Conservation (phyloP, 1,284 basidiomycete genomes). For the Hypsizygus ulmarius region DNA sequence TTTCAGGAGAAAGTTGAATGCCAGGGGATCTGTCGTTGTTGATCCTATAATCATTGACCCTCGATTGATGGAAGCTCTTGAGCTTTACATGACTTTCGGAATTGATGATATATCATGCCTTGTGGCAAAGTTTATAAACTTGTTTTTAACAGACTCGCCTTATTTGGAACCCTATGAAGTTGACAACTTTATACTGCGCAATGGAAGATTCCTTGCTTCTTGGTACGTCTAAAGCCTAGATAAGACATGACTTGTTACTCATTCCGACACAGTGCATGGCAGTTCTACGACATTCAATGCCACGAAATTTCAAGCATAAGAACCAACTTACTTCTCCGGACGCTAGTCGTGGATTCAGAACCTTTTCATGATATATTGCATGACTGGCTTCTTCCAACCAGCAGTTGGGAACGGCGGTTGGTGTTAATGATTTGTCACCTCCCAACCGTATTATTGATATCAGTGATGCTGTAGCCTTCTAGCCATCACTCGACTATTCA, state of each 20-base stretch:
- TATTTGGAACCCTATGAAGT: constrained; percentile 62
- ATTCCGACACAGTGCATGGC: constrained; percentile 51
- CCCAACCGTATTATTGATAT: neutral
- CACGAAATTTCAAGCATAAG: constrained; percentile 51
- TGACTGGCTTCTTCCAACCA: constrained; percentile 32
- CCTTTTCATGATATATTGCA: constrained; percentile 53
- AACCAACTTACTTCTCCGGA: constrained; percentile 52
- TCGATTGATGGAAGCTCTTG: constrained; percentile 49
- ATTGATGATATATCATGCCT: constrained; percentile 52
- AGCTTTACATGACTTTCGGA: constrained; percentile 48
- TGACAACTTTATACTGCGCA: constrained; percentile 67
- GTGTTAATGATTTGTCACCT: neutral
- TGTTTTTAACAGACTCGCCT: constrained; percentile 55
- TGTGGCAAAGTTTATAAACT: constrained; percentile 60
- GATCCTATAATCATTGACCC: constrained; percentile 60
- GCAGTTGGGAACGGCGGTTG: constrained; percentile 44
- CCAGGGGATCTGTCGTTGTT: constrained; percentile 38
- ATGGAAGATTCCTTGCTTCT: constrained; percentile 49
- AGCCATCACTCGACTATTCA: constrained; percentile 52
- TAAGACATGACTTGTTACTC: neutral
- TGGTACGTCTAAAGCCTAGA: constrained; percentile 42
- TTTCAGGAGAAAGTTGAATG: constrained; percentile 47
- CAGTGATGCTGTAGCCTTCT: constrained; percentile 29
- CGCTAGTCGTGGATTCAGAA: constrained; percentile 60
- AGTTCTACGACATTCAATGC: constrained; percentile 57